Evolutionary conservation across 805 yeast species (phyloP), one percentile per base, ranked within the genome.

Genomic region (Cyberlindnera xylosilytica): DNA sequence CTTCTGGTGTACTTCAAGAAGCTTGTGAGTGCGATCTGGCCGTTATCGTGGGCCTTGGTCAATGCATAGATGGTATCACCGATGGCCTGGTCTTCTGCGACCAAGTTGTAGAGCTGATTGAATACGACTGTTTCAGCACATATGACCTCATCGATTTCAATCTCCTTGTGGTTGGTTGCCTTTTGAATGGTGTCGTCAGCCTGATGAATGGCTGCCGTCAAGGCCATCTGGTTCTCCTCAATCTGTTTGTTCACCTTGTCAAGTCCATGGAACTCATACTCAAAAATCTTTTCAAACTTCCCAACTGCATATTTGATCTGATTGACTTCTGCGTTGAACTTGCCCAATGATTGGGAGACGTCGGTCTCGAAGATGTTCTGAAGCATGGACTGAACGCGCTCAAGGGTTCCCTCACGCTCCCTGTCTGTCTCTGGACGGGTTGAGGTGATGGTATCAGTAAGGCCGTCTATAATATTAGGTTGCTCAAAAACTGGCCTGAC

Each of bases 21-120:
- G 16, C 57, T 59, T 3, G 68, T 70, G 18, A 76, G 52, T 4
- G 63, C 43, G n/a, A 80, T 54, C 34, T 64, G 57, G 4, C 78
- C 81, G 3, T 63, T 52, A 43, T 74, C 80, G 45, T 74, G 76
- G 4, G 78, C 72, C 17, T 79, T 76, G 5, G 77, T 74, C 9
- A 89, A 65, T 10, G 79, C 70, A 43, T 74, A 70, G 6, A 79
- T 65, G 1, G 90, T 69, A 56, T 90, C 96, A 23, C 75, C 74
- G n/a, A 81, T 72, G 1, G 95, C 86, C 46, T 73, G 71, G 39
- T 84, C 86, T 30, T 78, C 81, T 16, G 89, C 74, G 1, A 78
- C 76, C 1, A 83, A 64, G 17, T 74, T 74, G 56, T 84, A 82
- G 12, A 83, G 54, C 58, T 87, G 95, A 43, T 75, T 72, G 41